Base-by-base conservation (phyloP, 176 grass and related monocot species). In the Themeda triandra region DNA sequence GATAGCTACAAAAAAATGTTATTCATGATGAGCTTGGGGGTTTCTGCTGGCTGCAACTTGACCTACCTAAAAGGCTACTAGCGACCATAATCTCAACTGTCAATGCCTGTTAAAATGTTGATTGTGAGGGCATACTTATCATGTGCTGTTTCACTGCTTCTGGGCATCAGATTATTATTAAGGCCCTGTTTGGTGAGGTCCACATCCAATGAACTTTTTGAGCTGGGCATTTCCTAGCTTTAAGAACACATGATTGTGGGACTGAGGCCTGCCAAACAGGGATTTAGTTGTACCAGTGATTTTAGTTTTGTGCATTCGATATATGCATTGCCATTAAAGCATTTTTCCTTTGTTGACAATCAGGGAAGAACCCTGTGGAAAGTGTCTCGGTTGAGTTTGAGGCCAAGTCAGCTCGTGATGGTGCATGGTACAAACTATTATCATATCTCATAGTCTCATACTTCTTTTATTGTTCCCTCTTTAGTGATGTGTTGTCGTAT, bases 341-440 rank as follows among this genome's bases (percentile, higher is more conserved):
- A 45, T 59, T 28, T 42, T 39, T 29, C 5, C 12, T 24, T 60
- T 54, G 31, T 80, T 83, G 8, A 23, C 48, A 90, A 84, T 13
- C 80, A 82, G 66, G 88, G 14, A 90, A 90, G 73, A 85, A 8
- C 86, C 31, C 83, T 66, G 28, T 79, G 36, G 90, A 92, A 66
- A 81, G 80, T 80, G 48, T 75, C 32, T 77, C 70, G 31, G 76
- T 92, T 3, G 93, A 95, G 59, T 95, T 92, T 86, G 93, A 95
- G 88, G 93, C 93, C 42, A 95, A 95, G 66, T 95, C 93, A 32
- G 93, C 93, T 84, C 86, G 90, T 75, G 93, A 95, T 86, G 93
- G 93, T 1, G 93, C 93, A 76, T 95, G 93, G 93, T 95, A 88
- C 35, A 29, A 63, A 36, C 48, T 8, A 71, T 12, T 80, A 60